A percentile compares a stretch with the other conserved stretches of the same genome.
Evolutionary conservation across 495 filamentous ascomycete species (phyloP).

Genomic region (Aspergillus cavernicola): DNA sequence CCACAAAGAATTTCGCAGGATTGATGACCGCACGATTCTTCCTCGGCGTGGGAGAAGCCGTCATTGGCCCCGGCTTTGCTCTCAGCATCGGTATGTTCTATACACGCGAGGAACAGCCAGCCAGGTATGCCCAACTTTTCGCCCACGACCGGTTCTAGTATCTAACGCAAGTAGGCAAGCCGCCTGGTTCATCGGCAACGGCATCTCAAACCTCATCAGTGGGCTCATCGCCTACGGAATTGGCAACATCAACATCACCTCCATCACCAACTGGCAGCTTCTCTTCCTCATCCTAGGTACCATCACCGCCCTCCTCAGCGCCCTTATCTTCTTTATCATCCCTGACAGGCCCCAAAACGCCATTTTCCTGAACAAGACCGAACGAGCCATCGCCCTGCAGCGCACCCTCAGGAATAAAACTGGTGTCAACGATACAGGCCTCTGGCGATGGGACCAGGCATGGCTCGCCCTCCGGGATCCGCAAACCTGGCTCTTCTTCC

Average conservation of each 20-base stretch:
- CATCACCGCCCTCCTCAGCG: conserved; percentile 35
- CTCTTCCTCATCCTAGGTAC: conserved; percentile 42
- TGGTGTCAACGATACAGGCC: conserved; percentile 52
- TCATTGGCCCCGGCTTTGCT: conserved; percentile 53
- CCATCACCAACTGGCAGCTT: conserved; percentile 38
- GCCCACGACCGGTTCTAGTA: too few species aligned
- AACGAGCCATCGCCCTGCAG: conserved; percentile 51
- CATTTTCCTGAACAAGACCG: conserved; percentile 41
- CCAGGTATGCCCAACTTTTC: conserved; percentile 29
- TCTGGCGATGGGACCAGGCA: conserved; percentile 55
- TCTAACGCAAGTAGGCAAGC: conserved; percentile 26
- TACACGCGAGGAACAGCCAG: conserved; percentile 47
- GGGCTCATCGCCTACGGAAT: conserved; percentile 56
- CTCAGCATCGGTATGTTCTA: conserved; percentile 57
- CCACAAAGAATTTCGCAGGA: conserved; percentile 46
- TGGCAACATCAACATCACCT: conserved; percentile 42
- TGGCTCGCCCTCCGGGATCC: conserved; percentile 48
- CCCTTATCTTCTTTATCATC: conserved; percentile 40
- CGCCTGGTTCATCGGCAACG: conserved; percentile 41
- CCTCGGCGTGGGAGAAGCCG: conserved; percentile 54
- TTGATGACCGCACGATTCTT: conserved; percentile 51
- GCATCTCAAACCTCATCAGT: conserved; percentile 46
- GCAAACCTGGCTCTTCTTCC: conserved; percentile 44
- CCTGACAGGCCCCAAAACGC: conserved; percentile 49
- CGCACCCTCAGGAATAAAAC: conserved; percentile 58